Percentiles rank a stretch among this genome's conserved stretches.
Evolutionary conservation across 345 rosid genomes (phyloP).

Genomic region (Sonneratia alba): DNA sequence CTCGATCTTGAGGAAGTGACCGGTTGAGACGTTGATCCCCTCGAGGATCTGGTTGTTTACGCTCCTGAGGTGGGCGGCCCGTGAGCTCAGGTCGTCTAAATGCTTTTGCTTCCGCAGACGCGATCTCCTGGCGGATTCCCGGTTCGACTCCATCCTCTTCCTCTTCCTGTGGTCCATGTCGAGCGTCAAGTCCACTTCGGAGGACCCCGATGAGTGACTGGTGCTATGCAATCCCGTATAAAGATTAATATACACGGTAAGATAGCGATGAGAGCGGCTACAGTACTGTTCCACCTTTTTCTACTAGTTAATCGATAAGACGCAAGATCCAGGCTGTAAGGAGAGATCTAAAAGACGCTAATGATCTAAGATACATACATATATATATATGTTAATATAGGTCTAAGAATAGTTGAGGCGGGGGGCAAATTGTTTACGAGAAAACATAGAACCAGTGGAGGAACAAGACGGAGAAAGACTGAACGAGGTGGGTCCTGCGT

Average conservation of each 20-base stretch:
- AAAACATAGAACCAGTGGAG: conserved; percentile 21
- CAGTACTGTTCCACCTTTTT: too few species aligned
- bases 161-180: conserved; percentile 12
- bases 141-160: conserved; percentile 33
- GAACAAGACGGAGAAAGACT: conserved; percentile 18
- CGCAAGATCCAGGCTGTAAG: too few species aligned
- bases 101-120: conserved; percentile 40
- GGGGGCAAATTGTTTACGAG: conserved; percentile 3
- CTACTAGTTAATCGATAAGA: too few species aligned
- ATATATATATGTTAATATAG: background rate
- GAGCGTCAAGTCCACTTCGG: background rate
- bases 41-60: conserved; percentile 24
- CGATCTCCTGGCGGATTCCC: conserved; percentile 42
- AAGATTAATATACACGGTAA: too few species aligned
- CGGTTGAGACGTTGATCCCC: conserved; percentile 19
- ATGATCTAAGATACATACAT: background rate
- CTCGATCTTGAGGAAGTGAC: conserved; percentile 8
- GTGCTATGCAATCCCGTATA: too few species aligned
- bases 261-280: too few species aligned
- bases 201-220: conserved; percentile 4
- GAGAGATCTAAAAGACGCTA: too few species aligned
- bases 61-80: conserved; percentile 17
- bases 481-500: conserved; percentile 16
- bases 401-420: background rate
- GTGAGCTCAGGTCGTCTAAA: conserved; percentile 25